Conservation (phyloP, 1,284 basidiomycete species). For the Cerrena zonata region DNA sequence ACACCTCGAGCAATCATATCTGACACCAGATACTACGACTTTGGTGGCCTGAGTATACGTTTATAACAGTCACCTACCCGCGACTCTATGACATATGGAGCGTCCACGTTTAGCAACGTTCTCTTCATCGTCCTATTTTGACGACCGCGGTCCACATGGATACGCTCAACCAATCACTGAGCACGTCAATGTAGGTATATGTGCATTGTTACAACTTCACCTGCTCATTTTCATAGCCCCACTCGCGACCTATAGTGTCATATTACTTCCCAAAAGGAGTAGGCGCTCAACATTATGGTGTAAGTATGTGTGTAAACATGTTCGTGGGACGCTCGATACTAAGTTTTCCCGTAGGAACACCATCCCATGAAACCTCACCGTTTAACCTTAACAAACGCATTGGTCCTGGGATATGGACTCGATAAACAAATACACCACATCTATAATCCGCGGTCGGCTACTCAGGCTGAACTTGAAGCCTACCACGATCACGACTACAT, state of each 20-base stretch:
- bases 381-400: constrained; percentile 87
- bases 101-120: constrained; percentile 39
- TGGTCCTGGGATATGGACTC: constrained; percentile 93
- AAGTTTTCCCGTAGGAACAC: constrained; percentile 56
- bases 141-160: constrained; percentile 62
- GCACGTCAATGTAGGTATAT: constrained; percentile 55
- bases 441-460: constrained; percentile 84
- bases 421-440: constrained; percentile 93
- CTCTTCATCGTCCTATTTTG: constrained; percentile 65
- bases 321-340: neutral
- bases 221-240: constrained; percentile 45
- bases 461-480: constrained; percentile 80
- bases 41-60: neutral
- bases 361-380: constrained; percentile 99
- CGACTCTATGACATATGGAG: neutral
- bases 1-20: too few species aligned
- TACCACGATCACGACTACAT: constrained; percentile 96
- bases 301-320: constrained; percentile 27
- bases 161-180: constrained; percentile 71
- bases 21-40: too few species aligned
- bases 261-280: constrained; percentile 95
- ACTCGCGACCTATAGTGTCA: constrained; percentile 84
- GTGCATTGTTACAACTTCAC: constrained; percentile 1
- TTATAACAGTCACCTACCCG: neutral
- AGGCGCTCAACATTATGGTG: constrained; percentile 93